Evolutionary conservation across 2,329 filamentous ascomycete species (phyloP), one percentile per base, ranked within the genome.

Genomic region (Epicoccum sorghinum): DNA sequence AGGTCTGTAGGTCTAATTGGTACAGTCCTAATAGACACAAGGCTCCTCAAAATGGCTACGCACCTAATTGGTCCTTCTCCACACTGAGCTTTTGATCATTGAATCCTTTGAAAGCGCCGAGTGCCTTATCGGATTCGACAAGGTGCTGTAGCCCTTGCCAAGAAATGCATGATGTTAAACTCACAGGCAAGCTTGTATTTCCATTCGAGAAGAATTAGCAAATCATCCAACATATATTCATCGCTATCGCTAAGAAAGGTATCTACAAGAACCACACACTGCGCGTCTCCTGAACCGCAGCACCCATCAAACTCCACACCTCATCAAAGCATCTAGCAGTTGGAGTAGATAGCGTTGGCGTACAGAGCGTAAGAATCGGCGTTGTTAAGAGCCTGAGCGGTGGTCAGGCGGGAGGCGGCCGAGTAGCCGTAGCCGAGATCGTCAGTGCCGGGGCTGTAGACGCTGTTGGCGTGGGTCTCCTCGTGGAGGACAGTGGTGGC

Each of bases 401-500:
- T 77, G 5, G 72, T 77, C 58, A 89, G 69, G 5, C 72, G 65
- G 3, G 68, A 77, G 6, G 74, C 69, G 45, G 79, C 79, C 4
- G 77, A 69, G 63, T 87, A 89, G 25, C 83, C 85, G 60, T 84
- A 85, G 24, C 60, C 71, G 47, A 81, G 75, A 65, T 89, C 87
- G 1, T 80, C 70, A 2, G 86, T 88, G 7, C 85, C 83, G 10
- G 69, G 68, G 64, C 64, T 69, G 51, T 83, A 83, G 10, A 82
- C 78, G 73, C 75, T 79, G 67, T 80, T 73, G n/a, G 81, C 78
- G 67, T 89, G 87, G 7, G 86, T 88, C 61, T 80, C 78, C 78
- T 90, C 87, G 65, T 90, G 87, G 12, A 90, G 71, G 29, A 80
- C 80, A 12, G 86, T 89, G 9, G 82, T 86, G 3, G 83, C 84